A percentile compares a stretch with the other conserved stretches of the same genome.
phyloP scores from a whole-genome alignment of 192 early-diverging fungal genomes.

The Backusella sp. region DNA sequence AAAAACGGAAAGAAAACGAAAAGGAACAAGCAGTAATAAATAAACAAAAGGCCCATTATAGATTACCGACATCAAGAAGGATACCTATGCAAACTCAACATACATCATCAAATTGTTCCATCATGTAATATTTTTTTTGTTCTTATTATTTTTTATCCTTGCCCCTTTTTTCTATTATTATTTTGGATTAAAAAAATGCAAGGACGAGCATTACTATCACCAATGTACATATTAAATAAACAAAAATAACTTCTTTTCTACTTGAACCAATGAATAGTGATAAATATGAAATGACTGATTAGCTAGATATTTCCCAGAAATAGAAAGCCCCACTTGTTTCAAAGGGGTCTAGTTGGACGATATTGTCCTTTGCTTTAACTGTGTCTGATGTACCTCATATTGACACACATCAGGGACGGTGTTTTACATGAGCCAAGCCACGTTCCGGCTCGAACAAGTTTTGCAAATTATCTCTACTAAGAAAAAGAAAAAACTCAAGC shows the following conservation, averaged over 20 bases:
- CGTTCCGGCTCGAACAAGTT: not conserved
- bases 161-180: not conserved
- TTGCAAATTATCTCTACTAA: not conserved
- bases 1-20: slow-evolving; percentile 64
- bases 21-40: slow-evolving; percentile 51
- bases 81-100: not conserved
- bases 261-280: too few relatives aligned
- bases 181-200: not conserved
- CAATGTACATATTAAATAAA: slow-evolving; percentile 3
- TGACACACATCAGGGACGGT: not conserved
- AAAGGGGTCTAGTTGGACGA: too few relatives aligned
- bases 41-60: not conserved
- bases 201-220: not conserved
- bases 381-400: too few relatives aligned
- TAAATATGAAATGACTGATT: too few relatives aligned
- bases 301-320: too few relatives aligned
- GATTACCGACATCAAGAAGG: not conserved
- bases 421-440: not conserved
- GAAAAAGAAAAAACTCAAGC: not conserved
- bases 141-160: not conserved
- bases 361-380: too few relatives aligned
- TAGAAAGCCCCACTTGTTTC: too few relatives aligned
- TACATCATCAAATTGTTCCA: not conserved
- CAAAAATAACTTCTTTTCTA: not conserved
- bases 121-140: not conserved